Evolutionary conservation across 179 eudicot species (phyloP).

Genomic region (Vitellaria paradoxa): DNA sequence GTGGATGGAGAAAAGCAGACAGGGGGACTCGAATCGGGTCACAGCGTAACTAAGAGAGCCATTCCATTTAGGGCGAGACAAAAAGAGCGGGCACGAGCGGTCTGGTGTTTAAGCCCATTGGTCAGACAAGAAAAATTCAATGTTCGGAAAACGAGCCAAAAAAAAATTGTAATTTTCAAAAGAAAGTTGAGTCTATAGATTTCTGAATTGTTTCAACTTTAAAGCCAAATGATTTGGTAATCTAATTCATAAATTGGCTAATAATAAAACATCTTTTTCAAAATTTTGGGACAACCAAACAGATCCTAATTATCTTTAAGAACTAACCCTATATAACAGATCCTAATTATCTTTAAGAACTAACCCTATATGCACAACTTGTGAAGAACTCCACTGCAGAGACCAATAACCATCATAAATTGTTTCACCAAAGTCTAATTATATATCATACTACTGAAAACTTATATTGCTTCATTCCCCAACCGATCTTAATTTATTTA

Average conservation of each 20-base stretch:
- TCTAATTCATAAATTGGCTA: neutral
- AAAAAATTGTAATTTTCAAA: neutral
- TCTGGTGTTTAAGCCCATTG: no score
- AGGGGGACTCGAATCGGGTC: no score
- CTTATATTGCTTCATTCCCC: neutral
- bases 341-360: neutral
- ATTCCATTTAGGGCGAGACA: no score
- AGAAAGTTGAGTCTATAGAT: neutral
- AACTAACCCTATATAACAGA: neutral
- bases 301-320: neutral
- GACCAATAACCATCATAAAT: neutral
- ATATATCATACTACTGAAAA: neutral
- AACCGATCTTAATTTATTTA: neutral
- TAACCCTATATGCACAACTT: neutral
- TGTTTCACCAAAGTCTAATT: neutral
- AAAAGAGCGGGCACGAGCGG: no score
- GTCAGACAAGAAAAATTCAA: neutral
- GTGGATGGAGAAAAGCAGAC: no score
- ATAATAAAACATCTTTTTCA: neutral
- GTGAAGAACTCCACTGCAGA: neutral
- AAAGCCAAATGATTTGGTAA: neutral
- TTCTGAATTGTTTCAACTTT: neutral
- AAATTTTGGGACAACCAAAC: neutral
- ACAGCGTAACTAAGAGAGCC: no score
- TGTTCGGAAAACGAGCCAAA: neutral